phyloP scores from a whole-genome alignment of 495 filamentous ascomycete genomes.

The Immersiella caudata region DNA sequence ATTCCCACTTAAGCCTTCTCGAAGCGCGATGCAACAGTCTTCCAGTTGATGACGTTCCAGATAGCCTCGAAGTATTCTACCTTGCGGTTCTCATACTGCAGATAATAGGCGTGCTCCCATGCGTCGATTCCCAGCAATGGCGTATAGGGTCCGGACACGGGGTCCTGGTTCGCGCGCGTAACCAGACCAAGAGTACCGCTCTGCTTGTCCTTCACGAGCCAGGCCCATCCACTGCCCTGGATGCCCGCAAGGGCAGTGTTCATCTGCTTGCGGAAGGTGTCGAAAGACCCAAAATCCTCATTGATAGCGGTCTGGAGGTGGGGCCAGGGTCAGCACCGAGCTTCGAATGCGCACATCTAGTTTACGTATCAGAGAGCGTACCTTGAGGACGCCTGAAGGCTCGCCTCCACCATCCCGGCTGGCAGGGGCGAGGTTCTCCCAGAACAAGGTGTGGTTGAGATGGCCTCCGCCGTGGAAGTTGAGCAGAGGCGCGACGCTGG shows the following conservation, averaged over 20 bases:
- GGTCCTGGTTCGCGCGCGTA: conserved; percentile 83
- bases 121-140: conserved; percentile 87
- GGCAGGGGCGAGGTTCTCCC: conserved; percentile 93
- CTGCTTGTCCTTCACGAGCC: conserved; percentile 91
- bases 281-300: conserved; percentile 74
- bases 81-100: conserved; percentile 97
- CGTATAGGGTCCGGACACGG: conserved; percentile 73
- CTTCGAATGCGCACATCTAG: background rate
- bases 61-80: conserved; percentile 96
- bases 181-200: conserved; percentile 75
- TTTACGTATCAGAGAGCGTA: background rate
- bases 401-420: conserved; percentile 70
- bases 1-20: conserved; percentile 37
- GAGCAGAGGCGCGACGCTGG: conserved; percentile 80
- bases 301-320: conserved; percentile 66
- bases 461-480: conserved; percentile 98
- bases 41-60: conserved; percentile 98
- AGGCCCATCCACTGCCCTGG: conserved; percentile 94
- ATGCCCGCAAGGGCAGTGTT: conserved; percentile 84
- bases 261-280: conserved; percentile 76
- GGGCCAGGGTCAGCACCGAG: background rate
- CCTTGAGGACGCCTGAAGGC: conserved; percentile 59
- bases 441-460: conserved; percentile 93
- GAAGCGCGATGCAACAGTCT: conserved; percentile 85
- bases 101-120: conserved; percentile 72